Base-by-base conservation (phyloP, 352 stramenopile genomes). In the Phytophthora sp. region DNA sequence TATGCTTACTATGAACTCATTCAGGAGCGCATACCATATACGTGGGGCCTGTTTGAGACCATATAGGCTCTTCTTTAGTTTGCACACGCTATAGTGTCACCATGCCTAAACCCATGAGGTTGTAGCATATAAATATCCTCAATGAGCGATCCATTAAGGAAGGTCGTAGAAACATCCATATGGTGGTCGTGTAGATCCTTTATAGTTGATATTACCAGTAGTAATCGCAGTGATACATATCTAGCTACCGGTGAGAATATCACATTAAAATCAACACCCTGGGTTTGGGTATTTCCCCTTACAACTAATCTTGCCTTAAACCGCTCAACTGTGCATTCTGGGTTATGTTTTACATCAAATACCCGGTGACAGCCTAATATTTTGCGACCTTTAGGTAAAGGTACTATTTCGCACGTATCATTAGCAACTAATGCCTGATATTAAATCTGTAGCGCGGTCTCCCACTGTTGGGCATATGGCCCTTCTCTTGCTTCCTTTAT, bases 311-410 rank as follows among this genome's bases (percentile, higher is more conserved):
- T 39, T 16, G 26, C 39, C 15, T 51, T 42, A 60, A 50, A 60
- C 12, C 11, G 31, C 0, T 50, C 39, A 30, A 51, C 18, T 8
- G 16, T 23, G 13, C 11, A n/a, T n/a, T n/a, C n/a, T n/a, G n/a
- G n/a, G n/a, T n/a, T n/a, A n/a, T n/a, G n/a, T n/a, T n/a, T n/a
- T n/a, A n/a, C n/a, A n/a, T n/a, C n/a, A n/a, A n/a, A n/a, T n/a
- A n/a, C n/a, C n/a, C n/a, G n/a, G n/a, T 54, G 44, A 36, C 54
- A 62, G 3, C 27, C 44, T 54, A 46, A 36, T 62, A 45, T 21
- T 54, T 38, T 45, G 3, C 44, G 11, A 6, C 26, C 44, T 38
- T 36, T 33, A 23, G 44, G 15, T 11, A 36, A 36, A 6, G 15
- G 1, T 52, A 52, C 44, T 24, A 26, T 38, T 24, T 52, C 26